Conservation (phyloP, 306 rosid genomes). For the Cicer bijugum region DNA sequence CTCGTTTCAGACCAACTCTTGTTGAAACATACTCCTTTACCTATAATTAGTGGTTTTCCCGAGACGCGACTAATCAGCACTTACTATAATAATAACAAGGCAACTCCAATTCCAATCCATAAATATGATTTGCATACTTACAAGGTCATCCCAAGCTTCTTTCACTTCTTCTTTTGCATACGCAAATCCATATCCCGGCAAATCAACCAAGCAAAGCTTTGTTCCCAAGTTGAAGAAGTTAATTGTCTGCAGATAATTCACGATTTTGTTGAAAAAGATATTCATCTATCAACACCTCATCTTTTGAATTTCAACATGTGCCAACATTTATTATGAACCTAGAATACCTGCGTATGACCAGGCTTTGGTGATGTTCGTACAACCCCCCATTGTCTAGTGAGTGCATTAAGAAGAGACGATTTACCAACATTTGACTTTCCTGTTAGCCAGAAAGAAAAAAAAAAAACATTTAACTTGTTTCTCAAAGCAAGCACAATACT, state of each 20-base stretch:
- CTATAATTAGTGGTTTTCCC: slow-evolving; percentile 50
- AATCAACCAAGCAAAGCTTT: slow-evolving; percentile 83
- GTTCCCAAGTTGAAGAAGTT: slow-evolving; percentile 82
- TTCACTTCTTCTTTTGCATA: slow-evolving; percentile 96
- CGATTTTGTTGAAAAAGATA: slow-evolving; percentile 30
- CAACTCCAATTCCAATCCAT: slow-evolving; percentile 3
- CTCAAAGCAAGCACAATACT: slow-evolving; percentile 28
- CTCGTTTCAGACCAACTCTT: slow-evolving; percentile 80
- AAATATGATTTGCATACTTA: slow-evolving; percentile 55
- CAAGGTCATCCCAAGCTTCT: slow-evolving; percentile 97
- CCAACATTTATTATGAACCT: slow-evolving; percentile 6
- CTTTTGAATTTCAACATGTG: slow-evolving; percentile 12
- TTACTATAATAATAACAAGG: background rate
- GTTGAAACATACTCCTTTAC: slow-evolving; percentile 93
- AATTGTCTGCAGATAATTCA: slow-evolving; percentile 67
- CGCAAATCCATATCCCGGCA: slow-evolving; percentile 99
- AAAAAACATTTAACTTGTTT: slow-evolving; percentile 24
- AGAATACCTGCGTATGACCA: slow-evolving; percentile 88
- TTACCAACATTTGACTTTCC: slow-evolving; percentile 98
- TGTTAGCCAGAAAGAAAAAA: slow-evolving; percentile 46
- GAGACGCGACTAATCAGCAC: background rate
- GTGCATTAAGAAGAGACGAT: slow-evolving; percentile 91
- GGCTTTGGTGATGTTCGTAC: slow-evolving; percentile 91
- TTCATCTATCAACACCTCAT: slow-evolving; percentile 8
- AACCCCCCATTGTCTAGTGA: slow-evolving; percentile 97